Base-by-base conservation (phyloP, 805 yeast species). In the Candida chauliodis region DNA sequence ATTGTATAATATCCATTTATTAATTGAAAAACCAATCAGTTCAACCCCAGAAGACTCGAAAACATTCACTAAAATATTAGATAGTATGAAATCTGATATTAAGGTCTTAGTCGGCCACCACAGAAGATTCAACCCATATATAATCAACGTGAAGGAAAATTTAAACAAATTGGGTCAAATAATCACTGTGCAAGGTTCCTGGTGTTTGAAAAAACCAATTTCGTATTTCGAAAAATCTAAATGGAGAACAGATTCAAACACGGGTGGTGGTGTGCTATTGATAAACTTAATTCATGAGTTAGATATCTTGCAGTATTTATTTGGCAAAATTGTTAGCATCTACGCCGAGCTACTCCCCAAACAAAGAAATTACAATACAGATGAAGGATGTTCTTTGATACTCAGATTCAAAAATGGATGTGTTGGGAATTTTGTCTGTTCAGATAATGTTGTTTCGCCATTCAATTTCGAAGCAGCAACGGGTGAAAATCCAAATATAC, bases 311-410 rank as follows among this genome's bases (percentile, higher is more conserved):
- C 68, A 63, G 44, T 65, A 61, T 44, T 49, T 67, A 17, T 47
- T 67, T 24, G 73, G 73, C 1, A 69, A 69, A 1, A 56, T 67
- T 24, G 56, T 49, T 19, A 56, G 56, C 18, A 66, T 67, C 10
- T 66, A 61, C 41, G 71, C 72, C 2, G 71, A 67, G 37, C 47
- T 54, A 19, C 50, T 65, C 34, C 49, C 55, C 16, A 57, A 55
- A 32, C 70, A 63, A 41, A 50, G 71, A 39, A 43, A n/a, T 29
- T 41, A 46, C 10, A 37, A 49, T 26, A 69, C 60, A 23, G 73
- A 66, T 43, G 71, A 67, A 41, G 73, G 73, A 4, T 72, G 71
- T 1, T 63, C 56, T 3, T 53, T 67, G 19, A 65, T 70, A n/a
- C 40, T 67, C 14, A 49, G 58, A 9, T 67, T 67, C 45, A 55